Base-by-base conservation (phyloP, 306 rosid species). In the Delonix regia region DNA sequence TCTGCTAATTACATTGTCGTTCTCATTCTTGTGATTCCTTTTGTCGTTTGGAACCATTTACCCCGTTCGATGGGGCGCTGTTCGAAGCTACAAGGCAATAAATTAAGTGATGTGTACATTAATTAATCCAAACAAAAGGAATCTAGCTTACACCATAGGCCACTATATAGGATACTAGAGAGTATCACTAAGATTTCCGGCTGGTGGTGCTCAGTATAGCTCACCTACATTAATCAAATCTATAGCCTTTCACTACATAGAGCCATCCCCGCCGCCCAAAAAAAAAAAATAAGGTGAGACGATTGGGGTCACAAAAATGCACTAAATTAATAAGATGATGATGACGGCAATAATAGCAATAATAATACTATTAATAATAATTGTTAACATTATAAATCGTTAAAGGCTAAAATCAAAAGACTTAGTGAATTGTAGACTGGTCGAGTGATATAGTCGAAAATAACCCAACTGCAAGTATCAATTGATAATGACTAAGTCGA, bases 21-120 rank as follows among this genome's bases (percentile, higher is more conserved):
- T 45, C 28, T 59, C 39, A 51, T 11, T 49, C 30, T 34, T 47
- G 27, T 51, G 78, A 77, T 82, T 82, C 79, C 76, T 68, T 41
- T 71, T 65, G 76, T 78, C 76, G 16, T 44, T 45, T 51, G 53
- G 59, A 68, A 62, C 68, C 34, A 48, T 67, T 72, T 49, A 4
- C 14, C 5, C 44, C 10, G 53, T 28, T 38, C 41, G 41, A 38
- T 38, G 33, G 4, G 9, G 13, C 3, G 2, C 34, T n/a, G 53
- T 45, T 21, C 33, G 33, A 18, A 30, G 64, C 25, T 44, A 45
- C 0, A 4, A 53, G 62, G 33, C 62, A 63, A 51, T 42, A 66
- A 53, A 0, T 53, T 21, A 53, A 53, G 28, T 5, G 48, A 44
- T 12, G 18, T 9, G 55, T 14, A 21, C 11, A 45, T 53, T 39